Evolutionary conservation across 2,329 filamentous ascomycete genomes (phyloP), one percentile per base, ranked within the genome.

Genomic region (Dactylonectria estremocensis): DNA sequence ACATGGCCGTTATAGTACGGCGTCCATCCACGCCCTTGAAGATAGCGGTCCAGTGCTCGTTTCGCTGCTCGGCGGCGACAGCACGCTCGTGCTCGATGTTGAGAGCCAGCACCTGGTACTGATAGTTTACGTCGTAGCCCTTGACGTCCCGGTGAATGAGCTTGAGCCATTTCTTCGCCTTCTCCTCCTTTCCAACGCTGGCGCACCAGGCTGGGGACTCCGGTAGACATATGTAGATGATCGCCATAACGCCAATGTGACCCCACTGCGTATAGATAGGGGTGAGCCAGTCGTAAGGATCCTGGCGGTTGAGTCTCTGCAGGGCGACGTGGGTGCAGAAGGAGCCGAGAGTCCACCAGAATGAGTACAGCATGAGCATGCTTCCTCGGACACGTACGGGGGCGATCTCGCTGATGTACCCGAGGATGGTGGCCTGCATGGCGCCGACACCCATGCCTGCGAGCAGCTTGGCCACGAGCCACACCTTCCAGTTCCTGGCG

Each of bases 221-320:
- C 1, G 45, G 45, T 3, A 46, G 5, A 10, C 18, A 8, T 6
- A 80, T 13, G 49, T 82, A 84, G 22, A 84, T 81, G 5, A 81
- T 58, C 0, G 76, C 59, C 76, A 83, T 84, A 79, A 46, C 10
- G 18, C 45, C 45, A n/a, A 60, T 40, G 18, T 60, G 46, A 18
- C 48, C n/a, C 83, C 83, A 85, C 74, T 85, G 69, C 0, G 83
- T 83, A 60, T 84, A 84, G 31, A 85, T 81, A 2, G 83, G 78
- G 5, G 77, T 78, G 6, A 78, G 75, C 64, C 79, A 85, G 54
- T 84, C 71, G 20, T 76, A 71, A 0, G 80, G 79, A 33, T 80
- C 69, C 0, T 58, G 59, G 8, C 70, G 61, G 48, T 77, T 78
- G 2, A 85, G 74, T 2, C 71, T 64, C 31, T 84, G 78, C 5